Evolutionary conservation across 768 basidiomycete species (phyloP).

Genomic region (Phaeotremella fagi): DNA sequence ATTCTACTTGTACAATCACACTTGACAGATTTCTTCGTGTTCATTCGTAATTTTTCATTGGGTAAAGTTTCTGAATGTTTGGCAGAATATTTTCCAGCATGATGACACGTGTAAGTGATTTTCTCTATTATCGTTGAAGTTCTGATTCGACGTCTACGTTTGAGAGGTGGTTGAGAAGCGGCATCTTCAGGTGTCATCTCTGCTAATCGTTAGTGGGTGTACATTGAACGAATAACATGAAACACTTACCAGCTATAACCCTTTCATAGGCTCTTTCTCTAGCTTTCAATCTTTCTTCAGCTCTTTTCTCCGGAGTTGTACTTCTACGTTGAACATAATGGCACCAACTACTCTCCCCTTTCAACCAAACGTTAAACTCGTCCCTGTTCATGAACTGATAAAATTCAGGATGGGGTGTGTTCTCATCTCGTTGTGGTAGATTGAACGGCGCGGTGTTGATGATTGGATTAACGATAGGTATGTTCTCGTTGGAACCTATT

Average conservation of each 20-base stretch:
- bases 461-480: conserved; percentile 8
- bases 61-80: conserved; percentile 30
- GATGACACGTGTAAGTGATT: conserved; percentile 44
- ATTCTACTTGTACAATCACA: conserved; percentile 32
- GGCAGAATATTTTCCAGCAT: conserved; percentile 35
- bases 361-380: conserved; percentile 33
- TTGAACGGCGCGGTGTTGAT: conserved; percentile 23
- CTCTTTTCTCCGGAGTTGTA: conserved; percentile 40
- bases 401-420: conserved; percentile 26
- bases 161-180: conserved; percentile 23
- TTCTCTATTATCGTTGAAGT: conserved; percentile 34
- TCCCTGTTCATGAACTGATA: conserved; percentile 14
- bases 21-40: conserved; percentile 41
- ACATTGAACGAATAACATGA: no score
- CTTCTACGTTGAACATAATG: conserved; percentile 41
- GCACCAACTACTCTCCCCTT: conserved; percentile 39
- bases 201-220: no score
- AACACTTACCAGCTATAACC: conserved; percentile 29
- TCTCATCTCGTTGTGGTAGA: conserved; percentile 16
- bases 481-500: neutral
- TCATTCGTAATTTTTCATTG: conserved; percentile 27
- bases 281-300: conserved; percentile 32
- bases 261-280: conserved; percentile 27
- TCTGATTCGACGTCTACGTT: conserved; percentile 26
- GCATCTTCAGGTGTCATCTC: conserved; percentile 32